Evolutionary conservation across 306 rosid genomes (phyloP).

Genomic region (Rubus parviflorus): DNA sequence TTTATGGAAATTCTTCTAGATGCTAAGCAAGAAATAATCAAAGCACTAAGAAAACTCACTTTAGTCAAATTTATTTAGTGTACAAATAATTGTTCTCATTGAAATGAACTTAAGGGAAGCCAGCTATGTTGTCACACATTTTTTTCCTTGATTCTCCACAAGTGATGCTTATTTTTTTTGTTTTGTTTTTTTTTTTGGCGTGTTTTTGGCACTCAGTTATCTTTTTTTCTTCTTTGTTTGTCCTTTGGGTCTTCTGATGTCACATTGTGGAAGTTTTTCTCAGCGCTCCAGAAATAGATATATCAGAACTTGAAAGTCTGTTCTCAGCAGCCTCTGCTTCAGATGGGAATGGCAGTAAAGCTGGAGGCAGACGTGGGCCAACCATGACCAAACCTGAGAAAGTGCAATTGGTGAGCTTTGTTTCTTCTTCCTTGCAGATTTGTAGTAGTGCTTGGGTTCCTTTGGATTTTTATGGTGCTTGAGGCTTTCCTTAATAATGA

Average conservation of each 20-base stretch:
- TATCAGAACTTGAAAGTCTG: constrained; percentile 92
- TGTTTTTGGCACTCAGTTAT: neutral
- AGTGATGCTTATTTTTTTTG: constrained; percentile 14
- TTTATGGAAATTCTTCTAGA: constrained; percentile 24
- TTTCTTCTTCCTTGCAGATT: neutral
- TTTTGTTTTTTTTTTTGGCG: neutral
- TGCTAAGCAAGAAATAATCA: constrained; percentile 2
- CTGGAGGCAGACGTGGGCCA: constrained; percentile 85
- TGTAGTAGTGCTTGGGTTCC: neutral
- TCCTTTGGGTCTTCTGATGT: constrained; percentile 33
- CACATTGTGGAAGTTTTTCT: constrained; percentile 29
- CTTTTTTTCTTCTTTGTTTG: neutral
- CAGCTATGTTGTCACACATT: neutral
- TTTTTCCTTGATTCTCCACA: neutral
- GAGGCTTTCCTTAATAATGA: neutral
- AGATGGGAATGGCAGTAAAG: constrained; percentile 59
- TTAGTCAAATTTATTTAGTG: neutral
- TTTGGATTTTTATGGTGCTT: neutral
- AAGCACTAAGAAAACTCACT: constrained; percentile 11
- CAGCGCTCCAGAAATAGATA: constrained; percentile 98
- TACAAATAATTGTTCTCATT: neutral
- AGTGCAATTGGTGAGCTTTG: constrained; percentile 80
- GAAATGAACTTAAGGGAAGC: constrained; percentile 1
- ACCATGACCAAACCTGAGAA: constrained; percentile 88
- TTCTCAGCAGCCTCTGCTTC: constrained; percentile 91